Evolutionary conservation across 2,329 filamentous ascomycete genomes (phyloP), one percentile per base, ranked within the genome.

Genomic region (Bipolaris victoriae): DNA sequence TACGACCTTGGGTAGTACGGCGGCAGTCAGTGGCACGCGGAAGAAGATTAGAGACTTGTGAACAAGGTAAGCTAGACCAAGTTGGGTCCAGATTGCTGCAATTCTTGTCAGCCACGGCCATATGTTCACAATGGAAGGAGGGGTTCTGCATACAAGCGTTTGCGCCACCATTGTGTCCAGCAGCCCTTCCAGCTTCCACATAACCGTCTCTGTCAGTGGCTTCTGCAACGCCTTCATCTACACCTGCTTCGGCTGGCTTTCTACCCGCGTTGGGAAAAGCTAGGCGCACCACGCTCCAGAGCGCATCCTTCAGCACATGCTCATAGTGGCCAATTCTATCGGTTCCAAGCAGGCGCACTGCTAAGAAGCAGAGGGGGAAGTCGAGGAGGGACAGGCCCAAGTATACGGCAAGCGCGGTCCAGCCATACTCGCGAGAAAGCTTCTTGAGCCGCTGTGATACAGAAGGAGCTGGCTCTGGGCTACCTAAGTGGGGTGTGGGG

Each of bases 1-100:
- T 70, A 97, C 95, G n/a, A 98, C 88, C 78, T 96, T 97, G 1
- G 95, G 95, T 7, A 91, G 92, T 33, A 98, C 83, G 2, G 92
- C 94, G 11, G 91, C 92, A 1, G 95, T 95, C 62, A 98, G 79
- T 7, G 95, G 95, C 9, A 99, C 92, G n/a, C 95, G 87, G 64
- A 98, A 77, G 77, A 99, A 97, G 70, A 99, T 97, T 77, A 98
- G 92, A 67, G 90, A 96, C 80, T 99, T 99, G 83, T 99, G 95
- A 57, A 99, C 91, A 26, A 94, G 94, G 73, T 99, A 99, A 11
- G 95, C 95, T 47, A 99, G 84, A 15, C 91, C 92, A 29, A 99
- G 81, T 74, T 97, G 92, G 7, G 95, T 98, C 86, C 86, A 89
- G 49, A 90, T 80, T 69, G 85, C 86, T 89, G 63, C 35, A 22